Conservation (phyloP, 495 filamentous ascomycete genomes). For the Cetradonia linearis region DNA sequence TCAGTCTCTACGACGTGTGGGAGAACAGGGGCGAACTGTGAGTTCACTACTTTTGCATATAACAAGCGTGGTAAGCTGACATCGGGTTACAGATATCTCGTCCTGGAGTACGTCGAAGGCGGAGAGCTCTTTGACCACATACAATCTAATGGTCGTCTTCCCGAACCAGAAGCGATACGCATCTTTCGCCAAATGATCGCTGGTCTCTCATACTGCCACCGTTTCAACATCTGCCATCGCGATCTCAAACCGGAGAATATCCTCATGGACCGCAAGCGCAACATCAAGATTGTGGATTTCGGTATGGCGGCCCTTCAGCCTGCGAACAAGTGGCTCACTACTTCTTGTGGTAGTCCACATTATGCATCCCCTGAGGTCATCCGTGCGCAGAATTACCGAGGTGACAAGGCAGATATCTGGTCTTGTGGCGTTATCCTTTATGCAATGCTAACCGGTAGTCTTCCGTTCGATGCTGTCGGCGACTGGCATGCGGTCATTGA, state of each 20-base stretch:
- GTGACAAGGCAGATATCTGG: conserved; percentile 83
- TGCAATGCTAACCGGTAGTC: conserved; percentile 63
- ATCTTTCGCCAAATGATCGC: conserved; percentile 88
- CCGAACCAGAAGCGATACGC: conserved; percentile 68
- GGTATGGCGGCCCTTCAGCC: conserved; percentile 95
- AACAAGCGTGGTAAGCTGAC: conserved; percentile 7
- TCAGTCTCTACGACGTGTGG: conserved; percentile 89
- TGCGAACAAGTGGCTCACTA: conserved; percentile 58
- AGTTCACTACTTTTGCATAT: conserved; percentile 28
- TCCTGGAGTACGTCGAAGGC: conserved; percentile 86
- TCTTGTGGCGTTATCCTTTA: conserved; percentile 87
- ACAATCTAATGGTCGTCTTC: conserved; percentile 51
- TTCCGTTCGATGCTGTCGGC: conserved; percentile 69
- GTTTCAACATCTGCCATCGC: conserved; percentile 87
- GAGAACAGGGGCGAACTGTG: conserved; percentile 90
- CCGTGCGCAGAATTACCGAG: conserved; percentile 59
- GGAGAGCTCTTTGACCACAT: conserved; percentile 87
- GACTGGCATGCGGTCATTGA: conserved; percentile 40
- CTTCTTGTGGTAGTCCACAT: conserved; percentile 91
- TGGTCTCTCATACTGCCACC: conserved; percentile 85
- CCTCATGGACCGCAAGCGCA: conserved; percentile 56
- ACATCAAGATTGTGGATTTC: conserved; percentile 91
- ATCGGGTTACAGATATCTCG: conserved; percentile 60
- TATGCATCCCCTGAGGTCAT: conserved; percentile 93
- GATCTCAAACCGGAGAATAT: conserved; percentile 98